These are phyloP conservation scores for Pseudozyma tsukubaensis DNA, from an alignment of 1,284 basidiomycete species.

Conservation along the genomic window DNA sequence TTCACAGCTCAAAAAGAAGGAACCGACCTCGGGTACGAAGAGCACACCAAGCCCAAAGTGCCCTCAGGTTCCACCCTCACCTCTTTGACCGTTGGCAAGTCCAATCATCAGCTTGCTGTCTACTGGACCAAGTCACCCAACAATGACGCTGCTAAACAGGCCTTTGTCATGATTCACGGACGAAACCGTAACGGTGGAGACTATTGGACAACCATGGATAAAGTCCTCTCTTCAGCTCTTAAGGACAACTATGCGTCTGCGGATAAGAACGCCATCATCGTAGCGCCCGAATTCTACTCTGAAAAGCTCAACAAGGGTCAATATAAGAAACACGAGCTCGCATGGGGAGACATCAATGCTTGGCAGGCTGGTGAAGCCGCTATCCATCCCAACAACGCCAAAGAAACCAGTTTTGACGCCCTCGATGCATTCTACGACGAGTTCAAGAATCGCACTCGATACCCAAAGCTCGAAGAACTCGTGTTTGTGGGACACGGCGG, in stretches of 20 bases:
- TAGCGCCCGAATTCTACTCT: conserved; percentile 64
- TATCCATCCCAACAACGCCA: conserved; percentile 52
- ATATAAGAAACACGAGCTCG: conserved; percentile 54
- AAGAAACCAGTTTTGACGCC: conserved; percentile 60
- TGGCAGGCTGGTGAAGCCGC: conserved; percentile 65
- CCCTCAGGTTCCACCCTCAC: conserved; percentile 53
- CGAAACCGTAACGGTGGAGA: conserved; percentile 54
- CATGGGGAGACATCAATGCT: conserved; percentile 63
- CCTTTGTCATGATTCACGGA: conserved; percentile 67
- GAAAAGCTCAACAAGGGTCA: conserved; percentile 54
- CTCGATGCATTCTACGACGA: conserved; percentile 59
- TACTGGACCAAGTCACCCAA: conserved; percentile 52
- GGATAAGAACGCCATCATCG: conserved; percentile 49
- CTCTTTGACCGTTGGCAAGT: conserved; percentile 41
- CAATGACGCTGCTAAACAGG: conserved; percentile 47
- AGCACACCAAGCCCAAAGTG: conserved; percentile 35
- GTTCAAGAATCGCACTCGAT: conserved; percentile 51
- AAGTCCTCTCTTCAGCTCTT: conserved; percentile 46
- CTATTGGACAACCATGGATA: conserved; percentile 61
- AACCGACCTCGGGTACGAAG: conserved; percentile 37
- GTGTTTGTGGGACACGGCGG: conserved; percentile 67
- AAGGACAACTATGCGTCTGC: conserved; percentile 34
- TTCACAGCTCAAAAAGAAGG: conserved; percentile 20
- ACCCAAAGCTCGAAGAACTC: conserved; percentile 58
- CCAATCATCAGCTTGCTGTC: conserved; percentile 35